Evolutionary conservation across 208 protist species (phyloP).

Genomic region (Leishmania gerbilli): DNA sequence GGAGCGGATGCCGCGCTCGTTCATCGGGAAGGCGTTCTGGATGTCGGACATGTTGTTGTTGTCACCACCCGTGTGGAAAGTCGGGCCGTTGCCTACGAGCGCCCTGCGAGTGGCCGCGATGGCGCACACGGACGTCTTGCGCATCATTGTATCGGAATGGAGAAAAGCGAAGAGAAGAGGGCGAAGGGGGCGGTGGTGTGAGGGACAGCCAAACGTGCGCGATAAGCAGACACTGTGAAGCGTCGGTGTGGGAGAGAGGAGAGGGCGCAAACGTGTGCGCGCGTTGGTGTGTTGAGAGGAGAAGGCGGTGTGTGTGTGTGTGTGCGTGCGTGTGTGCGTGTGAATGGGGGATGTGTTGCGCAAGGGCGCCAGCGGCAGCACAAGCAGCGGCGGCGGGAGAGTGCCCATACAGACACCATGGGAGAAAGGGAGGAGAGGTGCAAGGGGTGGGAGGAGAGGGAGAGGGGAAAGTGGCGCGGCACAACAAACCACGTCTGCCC

Average conservation of each 20-base stretch:
- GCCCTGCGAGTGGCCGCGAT: constrained; percentile 67
- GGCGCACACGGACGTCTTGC: constrained; percentile 70
- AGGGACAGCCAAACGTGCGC: not conserved
- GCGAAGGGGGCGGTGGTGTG: not conserved
- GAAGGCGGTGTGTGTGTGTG: not conserved
- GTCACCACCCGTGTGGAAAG: constrained; percentile 87
- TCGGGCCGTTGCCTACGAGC: constrained; percentile 88
- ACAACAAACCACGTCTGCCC: not conserved
- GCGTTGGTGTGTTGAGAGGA: not conserved
- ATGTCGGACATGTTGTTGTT: constrained; percentile 84
- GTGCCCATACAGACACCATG: not conserved
- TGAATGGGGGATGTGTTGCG: not conserved
- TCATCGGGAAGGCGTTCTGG: constrained; percentile 81
- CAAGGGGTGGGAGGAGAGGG: not conserved
- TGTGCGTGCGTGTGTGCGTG: no score
- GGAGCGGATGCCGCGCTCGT: constrained; percentile 87
- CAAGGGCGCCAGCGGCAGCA: not conserved
- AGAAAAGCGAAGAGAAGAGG: not conserved
- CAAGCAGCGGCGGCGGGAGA: not conserved
- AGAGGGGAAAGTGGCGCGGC: not conserved
- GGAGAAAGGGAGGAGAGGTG: not conserved
- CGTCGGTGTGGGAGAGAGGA: constrained; percentile 10
- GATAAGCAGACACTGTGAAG: not conserved
- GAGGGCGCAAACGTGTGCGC: not conserved
- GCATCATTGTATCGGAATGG: constrained; percentile 60